Evolutionary conservation across 306 rosid species (phyloP), one percentile per base, ranked within the genome.

Genomic region (Bauhinia variegata): DNA sequence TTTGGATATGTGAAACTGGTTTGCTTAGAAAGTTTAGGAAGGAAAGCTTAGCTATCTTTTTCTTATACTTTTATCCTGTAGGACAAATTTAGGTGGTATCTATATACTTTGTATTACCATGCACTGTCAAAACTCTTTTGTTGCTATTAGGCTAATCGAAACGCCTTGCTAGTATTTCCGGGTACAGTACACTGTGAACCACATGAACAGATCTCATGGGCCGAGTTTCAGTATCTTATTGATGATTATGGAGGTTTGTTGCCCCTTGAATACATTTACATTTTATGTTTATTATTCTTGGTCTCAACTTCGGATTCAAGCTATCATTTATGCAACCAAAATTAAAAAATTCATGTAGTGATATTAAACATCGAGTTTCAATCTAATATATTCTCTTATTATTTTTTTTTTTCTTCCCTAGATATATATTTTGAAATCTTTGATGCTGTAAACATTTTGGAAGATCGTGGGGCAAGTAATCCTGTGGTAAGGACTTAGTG

Each of bases 161-260:
- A 60, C 34, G 98, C 96, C 67, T 77, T 84, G 87, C 80, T 92
- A 78, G 83, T 87, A 67, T 92, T 92, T 78, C 96, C 93, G 68
- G 96, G 96, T 47, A 69, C 47, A 46, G 89, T 92, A 60, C 98
- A 92, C 86, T 61, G 76, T 79, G 98, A 92, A 83, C 98, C 96
- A 60, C 98, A 92, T 49, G 91, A 83, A 66, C 91, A 83, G 65
- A 77, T 85, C 60, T 83, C 96, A 16, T 90, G 96, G 96, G 80
- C 81, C 0, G 90, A 87, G 59, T 85, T 74, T 80, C 83, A 78
- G 67, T 90, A 87, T 75, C 87, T 76, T 67, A 68, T 85, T 32
- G 96, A 90, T 79, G 88, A 82, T 75, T 78, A 68, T 47, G 95
- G 96, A 85, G 95, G 95, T 87, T 73, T 75, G 80, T 74, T 57